A percentile compares a stretch with the other conserved stretches of the same genome.
Conservation (phyloP, 257 asterid species). For the Scutellaria barbata region DNA sequence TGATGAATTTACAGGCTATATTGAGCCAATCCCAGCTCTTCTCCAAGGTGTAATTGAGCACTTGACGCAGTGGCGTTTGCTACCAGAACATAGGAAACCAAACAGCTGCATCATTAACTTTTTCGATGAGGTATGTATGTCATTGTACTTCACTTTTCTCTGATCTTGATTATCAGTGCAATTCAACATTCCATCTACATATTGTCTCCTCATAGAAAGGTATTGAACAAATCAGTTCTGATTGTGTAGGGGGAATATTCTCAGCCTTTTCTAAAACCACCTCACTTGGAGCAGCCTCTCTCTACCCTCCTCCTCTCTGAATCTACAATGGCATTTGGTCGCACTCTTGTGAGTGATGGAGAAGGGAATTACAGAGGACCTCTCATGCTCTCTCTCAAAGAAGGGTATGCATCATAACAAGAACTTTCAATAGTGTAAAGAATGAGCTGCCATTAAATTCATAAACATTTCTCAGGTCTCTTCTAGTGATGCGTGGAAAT, state of each 20-base stretch:
- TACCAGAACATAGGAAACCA: conserved; percentile 77
- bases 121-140: conserved; percentile 75
- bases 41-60: conserved; percentile 73
- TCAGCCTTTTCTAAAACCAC: conserved; percentile 95
- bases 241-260: conserved; percentile 79
- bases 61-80: conserved; percentile 88
- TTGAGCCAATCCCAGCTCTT: conserved; percentile 90
- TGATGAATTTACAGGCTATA: conserved; percentile 51
- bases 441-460: conserved; percentile 16
- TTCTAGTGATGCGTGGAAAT: conserved; percentile 89
- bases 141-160: background rate
- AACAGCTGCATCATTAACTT: conserved; percentile 95
- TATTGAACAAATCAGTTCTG: background rate
- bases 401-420: conserved; percentile 65
- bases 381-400: conserved; percentile 75
- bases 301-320: conserved; percentile 84
- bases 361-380: conserved; percentile 92
- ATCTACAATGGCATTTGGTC: conserved; percentile 93
- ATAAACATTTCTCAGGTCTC: conserved; percentile 59
- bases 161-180: background rate
- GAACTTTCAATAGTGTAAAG: background rate
- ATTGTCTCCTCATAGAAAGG: background rate
- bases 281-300: conserved; percentile 93
- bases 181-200: background rate
- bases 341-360: conserved; percentile 68